A percentile compares a stretch with the other conserved stretches of the same genome.
Evolutionary conservation across 2,329 filamentous ascomycete genomes (phyloP).

Genomic region (Tolypocladium sp.): DNA sequence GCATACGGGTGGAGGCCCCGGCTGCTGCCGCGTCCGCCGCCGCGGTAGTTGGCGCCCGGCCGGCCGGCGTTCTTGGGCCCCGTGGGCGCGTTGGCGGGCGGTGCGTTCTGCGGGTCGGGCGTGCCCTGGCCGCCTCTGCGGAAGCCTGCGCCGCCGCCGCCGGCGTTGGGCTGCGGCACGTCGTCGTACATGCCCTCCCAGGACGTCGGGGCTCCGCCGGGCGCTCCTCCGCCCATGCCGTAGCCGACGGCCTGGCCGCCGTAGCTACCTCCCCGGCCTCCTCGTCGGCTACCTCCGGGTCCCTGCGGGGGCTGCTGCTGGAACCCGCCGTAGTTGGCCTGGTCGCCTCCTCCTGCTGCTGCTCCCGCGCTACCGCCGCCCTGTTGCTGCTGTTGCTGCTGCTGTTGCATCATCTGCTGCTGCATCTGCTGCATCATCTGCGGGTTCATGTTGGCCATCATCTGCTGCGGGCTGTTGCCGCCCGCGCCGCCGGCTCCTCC

Average conservation of each 20-base stretch:
- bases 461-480: conserved; percentile 22
- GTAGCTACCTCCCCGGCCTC: conserved; percentile 15
- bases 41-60: conserved; percentile 87
- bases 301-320: conserved; percentile 39
- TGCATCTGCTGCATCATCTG: conserved; percentile 52
- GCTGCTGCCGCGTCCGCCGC: conserved; percentile 68
- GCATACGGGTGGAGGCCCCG: conserved; percentile 75
- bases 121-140: conserved; percentile 29
- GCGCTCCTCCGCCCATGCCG: conserved; percentile 27
- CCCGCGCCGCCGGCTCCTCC: conserved; percentile 21
- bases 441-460: conserved; percentile 35
- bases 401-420: conserved; percentile 31
- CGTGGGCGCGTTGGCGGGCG: conserved; percentile 63
- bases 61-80: conserved; percentile 92
- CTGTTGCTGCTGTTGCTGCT: conserved; percentile 12
- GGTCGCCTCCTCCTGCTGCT: conserved; percentile 13
- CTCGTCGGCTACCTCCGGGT: conserved; percentile 8
- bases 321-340: conserved; percentile 24
- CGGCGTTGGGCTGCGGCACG: conserved; percentile 73
- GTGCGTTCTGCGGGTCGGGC: conserved; percentile 34
- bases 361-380: neutral
- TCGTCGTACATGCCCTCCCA: conserved; percentile 99
- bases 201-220: conserved; percentile 61
- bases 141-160: too few species aligned
- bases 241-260: conserved; percentile 19